These are phyloP conservation scores for Yarrowia sp. DNA, from an alignment of 805 yeast species.

Conservation along the genomic window DNA sequence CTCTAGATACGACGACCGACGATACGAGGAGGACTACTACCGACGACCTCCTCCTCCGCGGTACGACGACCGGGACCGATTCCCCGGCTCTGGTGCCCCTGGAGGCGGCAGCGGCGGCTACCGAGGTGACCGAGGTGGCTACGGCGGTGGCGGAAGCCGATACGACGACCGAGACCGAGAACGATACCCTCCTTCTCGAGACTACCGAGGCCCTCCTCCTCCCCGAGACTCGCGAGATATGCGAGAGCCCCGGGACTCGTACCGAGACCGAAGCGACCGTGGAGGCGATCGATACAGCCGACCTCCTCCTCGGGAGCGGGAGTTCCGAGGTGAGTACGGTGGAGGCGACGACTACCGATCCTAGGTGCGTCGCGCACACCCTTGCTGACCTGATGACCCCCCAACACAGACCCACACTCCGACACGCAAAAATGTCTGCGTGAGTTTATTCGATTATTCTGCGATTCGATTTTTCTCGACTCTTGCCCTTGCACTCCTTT, in stretches of 20 bases:
- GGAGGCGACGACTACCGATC: constrained; percentile 31
- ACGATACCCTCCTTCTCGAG: constrained; percentile 29
- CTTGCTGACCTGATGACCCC: not conserved
- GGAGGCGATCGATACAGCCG: constrained; percentile 22
- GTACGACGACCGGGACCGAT: constrained; percentile 31
- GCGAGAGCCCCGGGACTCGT: constrained; percentile 28
- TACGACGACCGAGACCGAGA: constrained; percentile 32
- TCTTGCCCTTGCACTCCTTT: constrained; percentile 1
- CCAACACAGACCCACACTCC: constrained; percentile 3
- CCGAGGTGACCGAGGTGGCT: constrained; percentile 26
- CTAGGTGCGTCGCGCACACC: not conserved
- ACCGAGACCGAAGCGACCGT: constrained; percentile 23
- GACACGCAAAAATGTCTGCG: not conserved
- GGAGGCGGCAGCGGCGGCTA: constrained; percentile 19
- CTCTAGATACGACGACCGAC: constrained; percentile 30
- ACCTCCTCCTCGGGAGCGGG: constrained; percentile 22
- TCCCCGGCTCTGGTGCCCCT: constrained; percentile 26
- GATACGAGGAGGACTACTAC: constrained; percentile 34
- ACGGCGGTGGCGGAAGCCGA: constrained; percentile 24
- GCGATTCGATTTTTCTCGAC: not conserved
- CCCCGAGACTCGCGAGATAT: constrained; percentile 27
- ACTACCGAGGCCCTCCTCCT: constrained; percentile 27
- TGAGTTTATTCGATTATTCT: not conserved
- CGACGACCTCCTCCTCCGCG: constrained; percentile 32
- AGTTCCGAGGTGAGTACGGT: constrained; percentile 27